Conservation (phyloP, 495 filamentous ascomycete species). For the Aspergillus carlsbadensis region DNA sequence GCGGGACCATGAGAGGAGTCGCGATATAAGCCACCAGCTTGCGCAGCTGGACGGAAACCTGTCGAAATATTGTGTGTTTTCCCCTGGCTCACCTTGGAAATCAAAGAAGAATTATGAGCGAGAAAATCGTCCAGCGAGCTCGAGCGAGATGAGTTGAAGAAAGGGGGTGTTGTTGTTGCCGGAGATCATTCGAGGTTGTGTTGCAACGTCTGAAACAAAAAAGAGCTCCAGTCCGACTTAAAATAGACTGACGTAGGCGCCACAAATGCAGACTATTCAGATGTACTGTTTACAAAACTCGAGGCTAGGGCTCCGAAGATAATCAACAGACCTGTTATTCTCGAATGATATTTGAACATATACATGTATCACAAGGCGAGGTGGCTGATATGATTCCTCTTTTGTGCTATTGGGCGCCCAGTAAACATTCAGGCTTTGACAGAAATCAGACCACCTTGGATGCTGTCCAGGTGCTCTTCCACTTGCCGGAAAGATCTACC, state of each 20-base stretch:
- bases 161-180: constrained; percentile 21
- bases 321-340: not conserved
- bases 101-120: not conserved
- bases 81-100: not conserved
- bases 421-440: no score
- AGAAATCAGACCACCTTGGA: no score
- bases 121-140: not conserved
- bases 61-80: not conserved
- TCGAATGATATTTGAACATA: no score
- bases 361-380: no score
- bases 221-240: constrained; percentile 10
- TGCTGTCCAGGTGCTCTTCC: no score
- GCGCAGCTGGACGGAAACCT: constrained; percentile 17
- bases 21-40: constrained; percentile 31
- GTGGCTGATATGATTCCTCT: no score
- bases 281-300: not conserved
- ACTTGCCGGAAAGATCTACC: no score
- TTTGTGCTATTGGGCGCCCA: no score
- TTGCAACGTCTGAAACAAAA: constrained; percentile 27
- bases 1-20: constrained; percentile 37
- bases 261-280: not conserved
- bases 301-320: not conserved
- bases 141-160: constrained; percentile 11
- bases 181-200: constrained; percentile 10
- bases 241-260: constrained; percentile 23